phyloP scores from a whole-genome alignment of 495 filamentous ascomycete genomes.

The Amphirosellinia nigrospora region DNA sequence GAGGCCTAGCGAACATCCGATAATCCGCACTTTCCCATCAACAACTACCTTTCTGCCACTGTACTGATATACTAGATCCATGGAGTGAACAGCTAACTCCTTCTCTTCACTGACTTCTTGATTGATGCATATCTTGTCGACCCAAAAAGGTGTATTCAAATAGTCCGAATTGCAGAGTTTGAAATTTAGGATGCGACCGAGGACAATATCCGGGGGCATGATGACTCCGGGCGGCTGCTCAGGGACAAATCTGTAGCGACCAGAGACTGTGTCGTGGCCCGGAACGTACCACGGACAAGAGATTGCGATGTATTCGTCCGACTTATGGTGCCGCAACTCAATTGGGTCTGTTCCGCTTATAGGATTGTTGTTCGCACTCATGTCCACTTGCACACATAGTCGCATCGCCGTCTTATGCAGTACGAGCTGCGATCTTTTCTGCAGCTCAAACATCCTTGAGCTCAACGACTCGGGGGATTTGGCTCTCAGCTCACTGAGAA shows the following conservation, averaged over 20 bases:
- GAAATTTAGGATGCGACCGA: conserved; percentile 8
- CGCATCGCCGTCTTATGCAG: conserved; percentile 9
- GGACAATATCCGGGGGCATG: background rate
- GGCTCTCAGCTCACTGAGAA: conserved; percentile 14
- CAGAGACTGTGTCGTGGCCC: conserved; percentile 4
- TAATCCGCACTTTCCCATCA: conserved; percentile 1
- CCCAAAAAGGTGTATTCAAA: conserved; percentile 2
- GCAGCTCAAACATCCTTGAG: conserved; percentile 5
- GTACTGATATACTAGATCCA: conserved; percentile 11
- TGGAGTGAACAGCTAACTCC: conserved; percentile 2
- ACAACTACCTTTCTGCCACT: conserved; percentile 7
- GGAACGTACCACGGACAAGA: conserved; percentile 14
- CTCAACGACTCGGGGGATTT: background rate
- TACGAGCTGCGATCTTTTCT: background rate
- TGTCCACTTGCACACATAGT: background rate
- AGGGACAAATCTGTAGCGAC: background rate
- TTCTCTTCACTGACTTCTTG: background rate
- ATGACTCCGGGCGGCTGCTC: conserved; percentile 5
- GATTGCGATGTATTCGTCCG: conserved; percentile 3
- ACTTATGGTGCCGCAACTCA: background rate
- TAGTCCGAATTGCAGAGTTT: background rate
- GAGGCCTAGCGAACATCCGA: conserved; percentile 3
- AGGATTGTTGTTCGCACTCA: background rate
- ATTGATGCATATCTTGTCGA: conserved; percentile 5
- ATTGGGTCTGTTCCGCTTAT: conserved; percentile 8